Base-by-base conservation (phyloP, 2,329 filamentous ascomycete genomes). In the Venturia asperata region DNA sequence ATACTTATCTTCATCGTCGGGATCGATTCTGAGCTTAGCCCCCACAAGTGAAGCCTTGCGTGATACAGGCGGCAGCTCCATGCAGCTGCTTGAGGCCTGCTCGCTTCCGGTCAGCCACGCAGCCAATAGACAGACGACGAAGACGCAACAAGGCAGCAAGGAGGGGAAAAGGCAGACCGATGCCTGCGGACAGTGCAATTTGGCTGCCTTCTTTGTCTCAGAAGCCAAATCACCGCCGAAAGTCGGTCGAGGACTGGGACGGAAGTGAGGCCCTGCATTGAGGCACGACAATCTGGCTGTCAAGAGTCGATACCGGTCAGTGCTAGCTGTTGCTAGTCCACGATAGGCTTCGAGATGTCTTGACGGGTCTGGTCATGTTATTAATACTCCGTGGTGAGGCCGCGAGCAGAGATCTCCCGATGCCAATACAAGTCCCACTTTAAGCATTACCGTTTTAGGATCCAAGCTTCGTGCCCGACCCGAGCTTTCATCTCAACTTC, bases 11-110 rank as follows among this genome's bases (percentile, higher is more conserved):
- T 58, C 15, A 3, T 37, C 15, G 1, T n/a, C 27, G 52, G 30
- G 27, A 37, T 37, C 6, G 9, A 11, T 10, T 2, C 15, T 37
- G 47, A n/a, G 19, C 30, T 58, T 58, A 10, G 52, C 52, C 52
- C 52, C 52, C 30, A 58, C 52, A 37, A 58, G n/a, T 58, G 27
- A 37, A 37, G 52, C 52, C 52, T 58, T 37, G 52, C 19, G 30
- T 37, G 30, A 58, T 37, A 21, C 52, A 58, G 52, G 30, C 30
- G 27, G 19, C 52, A 58, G 52, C 52, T 58, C 52, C 52, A 37
- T 58, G 52, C 52, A 58, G 52, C 52, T 58, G 21, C 9, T 21
- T 15, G 52, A 58, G 52, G 49, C 49, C 49, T 17, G 49, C 17
- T 55, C 49, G 11, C 15, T 58, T 37, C 52, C 52, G 52, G 52